Base-by-base conservation (phyloP, 495 filamentous ascomycete genomes). In the Penicillium argentinense region DNA sequence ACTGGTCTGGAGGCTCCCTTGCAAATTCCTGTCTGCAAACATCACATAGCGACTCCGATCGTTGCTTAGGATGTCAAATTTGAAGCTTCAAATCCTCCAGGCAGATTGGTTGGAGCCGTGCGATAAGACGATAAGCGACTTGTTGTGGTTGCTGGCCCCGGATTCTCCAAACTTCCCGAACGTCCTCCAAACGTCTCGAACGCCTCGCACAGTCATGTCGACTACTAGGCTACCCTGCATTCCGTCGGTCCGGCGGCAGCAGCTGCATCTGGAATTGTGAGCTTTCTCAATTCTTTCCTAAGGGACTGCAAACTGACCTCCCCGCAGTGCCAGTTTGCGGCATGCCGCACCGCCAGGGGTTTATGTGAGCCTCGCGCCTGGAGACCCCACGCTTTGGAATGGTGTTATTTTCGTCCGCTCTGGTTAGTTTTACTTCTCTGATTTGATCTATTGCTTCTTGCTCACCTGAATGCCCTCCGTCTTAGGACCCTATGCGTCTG, bases 381-480 rank as follows among this genome's bases (percentile, higher is more conserved):
- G 86, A 19, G 85, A 93, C 58, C 82, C 87, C 9, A 79, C 79
- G 22, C 71, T 87, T 22, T 97, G 92, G 92, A 84, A 79, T 42
- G 90, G 90, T n/a, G 84, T 95, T 6, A 70, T 97, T 5, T 97
- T 97, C 59, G 82, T 95, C 40, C 87, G 90, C 27, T 86, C 86
- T 73, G 92, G 91, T 87, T 63, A 63, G 69, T 53, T 34, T 22
- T 9, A 7, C 56, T 23, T 12, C 14, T 3, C 26, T 2, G 7
- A 45, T 30, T 26, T 11, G 13, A 1, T 11, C 34, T 30, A 9
- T 19, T 28, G 9, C 2, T 28, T 17, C 3, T 17, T 19, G 11
- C 28, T 40, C 4, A 27, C 1, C 2, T 26, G 18, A 36, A 12
- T 25, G 18, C 37, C 9, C 16, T 5, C 12, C 12, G 5, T 14